Base-by-base conservation (phyloP, 2,329 filamentous ascomycete genomes). In the Dothidotthia symphoricarpi region DNA sequence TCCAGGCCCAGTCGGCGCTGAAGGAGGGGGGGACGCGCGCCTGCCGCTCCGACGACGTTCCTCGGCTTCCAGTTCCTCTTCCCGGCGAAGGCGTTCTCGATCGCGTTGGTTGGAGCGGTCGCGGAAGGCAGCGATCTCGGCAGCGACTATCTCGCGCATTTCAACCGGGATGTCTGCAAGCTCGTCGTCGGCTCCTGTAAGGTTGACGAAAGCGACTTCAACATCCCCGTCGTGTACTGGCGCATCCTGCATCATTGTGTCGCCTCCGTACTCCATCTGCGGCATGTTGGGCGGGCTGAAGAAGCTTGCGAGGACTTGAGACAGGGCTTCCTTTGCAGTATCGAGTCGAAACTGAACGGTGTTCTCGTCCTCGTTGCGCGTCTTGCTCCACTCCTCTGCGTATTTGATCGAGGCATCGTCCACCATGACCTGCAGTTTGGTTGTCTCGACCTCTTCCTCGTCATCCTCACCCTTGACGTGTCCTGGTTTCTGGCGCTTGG, bases 131-230 rank as follows among this genome's bases (percentile, higher is more conserved):
- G 88, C 83, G 57, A 98, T 98, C 64, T 98, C 94, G 40, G 85
- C 85, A 0, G 93, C 88, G 12, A 98, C 93, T 0, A 88, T 90
- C 63, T 95, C 93, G 16, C 93, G 83, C 88, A 95, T 94, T 63
- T 97, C 93, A 1, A 88, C 85, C 0, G 93, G 93, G 31, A 98
- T 96, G 57, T 98, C 93, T 14, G 90, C 85, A 29, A 98, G 75
- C 60, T 98, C 93, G 59, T 98, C 94, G 47, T 98, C 93, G 35
- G 86, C 60, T 9, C 64, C 56, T 12, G 55, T 80, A 22, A 95
- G 76, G 3, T 89, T 85, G 42, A 97, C 95, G 41, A 90, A 95
- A 49, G 95, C 84, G 26, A 96, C 84, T 66, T 95, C 89, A 5
- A 88, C 82, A 37, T 81, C 80, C 27, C 70, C 69, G 26, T 80